Base-by-base conservation (phyloP, 2,329 filamentous ascomycete genomes). In the Thelonectria blattea region DNA sequence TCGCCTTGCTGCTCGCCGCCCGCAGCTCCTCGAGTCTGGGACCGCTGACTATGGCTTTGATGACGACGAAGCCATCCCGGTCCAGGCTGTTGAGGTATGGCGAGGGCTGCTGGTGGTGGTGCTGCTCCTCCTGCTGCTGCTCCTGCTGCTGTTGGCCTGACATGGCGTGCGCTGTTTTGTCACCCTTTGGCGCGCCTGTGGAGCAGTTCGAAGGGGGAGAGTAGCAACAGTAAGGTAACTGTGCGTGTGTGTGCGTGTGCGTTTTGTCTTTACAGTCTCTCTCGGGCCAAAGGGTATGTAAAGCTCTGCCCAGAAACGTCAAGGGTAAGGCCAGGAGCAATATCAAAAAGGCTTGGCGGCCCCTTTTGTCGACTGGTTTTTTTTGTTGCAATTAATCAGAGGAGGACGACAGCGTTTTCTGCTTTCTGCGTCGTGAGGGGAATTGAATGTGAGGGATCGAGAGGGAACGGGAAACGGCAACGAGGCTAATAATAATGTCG, bases 61-160 rank as follows among this genome's bases (percentile, higher is more conserved):
- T 83, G 57, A 90, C 78, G 50, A 94, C 89, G 81, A 89, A 96
- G 75, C 92, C 92, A 75, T 95, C 85, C 54, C 79, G 79, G 63
- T 88, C 82, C 67, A 94, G 88, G 60, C 81, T 75, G 62, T 80
- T 77, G 53, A 74, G 68, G 46, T 70, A 70, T 60, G 65, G 66
- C 49, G 68, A 68, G 51, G 59, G n/a, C n/a, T n/a, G n/a, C n/a
- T n/a, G n/a, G 22, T 24, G 22, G 3, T 24, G 22, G 3, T 24
- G 22, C 6, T 24, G 3, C 22, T 24, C 22, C 22, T 4, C 41
- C 41, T 61, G 57, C 47, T 61, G 65, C 49, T 61, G 65, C 45
- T 61, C 55, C 49, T 61, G 65, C 42, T 61, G 57, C 47, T 61
- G 65, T 47, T 59, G 51, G 62, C 52, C 61, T 48, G 58, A 50